Evolutionary conservation across 1,284 basidiomycete species (phyloP), one percentile per base, ranked within the genome.

Genomic region (Sutorius eximius): DNA sequence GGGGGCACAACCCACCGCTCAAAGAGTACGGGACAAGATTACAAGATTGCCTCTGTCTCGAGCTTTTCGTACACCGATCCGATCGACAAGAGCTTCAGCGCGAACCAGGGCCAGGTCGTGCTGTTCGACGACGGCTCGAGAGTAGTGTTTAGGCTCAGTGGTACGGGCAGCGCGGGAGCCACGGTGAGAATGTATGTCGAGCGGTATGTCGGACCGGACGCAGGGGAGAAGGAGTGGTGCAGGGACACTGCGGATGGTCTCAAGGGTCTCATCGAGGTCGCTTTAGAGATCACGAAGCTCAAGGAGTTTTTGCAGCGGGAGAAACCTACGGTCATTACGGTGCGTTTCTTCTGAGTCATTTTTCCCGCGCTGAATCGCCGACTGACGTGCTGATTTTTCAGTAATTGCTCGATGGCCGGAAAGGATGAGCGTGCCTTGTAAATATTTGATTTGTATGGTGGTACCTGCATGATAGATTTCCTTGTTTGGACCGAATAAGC

Each of bases 1-100:
- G 77, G 81, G 63, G 82, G 86, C 65, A 84, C 83, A 41, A 75
- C 76, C 12, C 83, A 92, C 73, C 81, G 75, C 47, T 86, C 91
- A 13, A 77, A 80, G 52, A 81, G 86, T 50, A 85, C 90, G 0
- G 77, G 76, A 38, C 83, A 85, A 49, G 78, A 81, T 52, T 99
- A 97, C 79, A 87, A 82, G 55, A 87, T 98, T 59, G 82, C 83
- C 24, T 82, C 85, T 32, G 79, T 89, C 41, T 89, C 87, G 75
- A 89, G 95, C 80, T 99, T 99, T 71, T 83, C 88, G 68, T 99
- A 99, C 82, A 97, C 87, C 42, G 97, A 99, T 74, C 97, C 96
- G 20, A 98, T 99, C 72, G 97, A 99, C 73, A 81, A 87, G 52
- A 93, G 90, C 50, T 85, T 98, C 59, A 93, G 89, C 63, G 91